phyloP scores from a whole-genome alignment of 2,329 filamentous ascomycete genomes.

The Arthrobotrys sinensis region DNA sequence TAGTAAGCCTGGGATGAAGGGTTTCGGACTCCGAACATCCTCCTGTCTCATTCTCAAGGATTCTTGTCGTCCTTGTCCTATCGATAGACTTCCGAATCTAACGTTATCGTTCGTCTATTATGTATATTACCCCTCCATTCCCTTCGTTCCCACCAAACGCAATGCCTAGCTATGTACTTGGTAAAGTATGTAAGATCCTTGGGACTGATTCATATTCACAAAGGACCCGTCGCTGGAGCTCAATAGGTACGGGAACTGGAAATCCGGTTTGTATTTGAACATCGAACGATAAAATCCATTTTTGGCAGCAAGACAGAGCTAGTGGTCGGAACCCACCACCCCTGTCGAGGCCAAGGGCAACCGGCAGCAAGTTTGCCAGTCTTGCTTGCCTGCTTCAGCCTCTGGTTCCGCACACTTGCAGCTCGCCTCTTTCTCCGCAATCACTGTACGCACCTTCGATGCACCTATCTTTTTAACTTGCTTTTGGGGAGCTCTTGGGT shows the following conservation, averaged over 20 bases:
- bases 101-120: neutral
- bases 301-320: conserved; percentile 1
- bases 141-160: neutral
- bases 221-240: neutral
- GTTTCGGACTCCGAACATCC: conserved; percentile 9
- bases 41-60: neutral
- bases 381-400: conserved; percentile 8
- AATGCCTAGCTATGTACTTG: neutral
- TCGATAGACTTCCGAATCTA: neutral
- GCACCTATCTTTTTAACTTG: neutral
- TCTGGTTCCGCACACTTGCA: conserved; percentile 18
- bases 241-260: neutral
- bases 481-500: conserved; percentile 7
- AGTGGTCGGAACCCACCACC: conserved; percentile 8
- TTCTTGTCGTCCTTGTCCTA: neutral
- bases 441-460: neutral
- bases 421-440: conserved; percentile 22
- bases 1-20: neutral
- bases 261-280: conserved; percentile 13
- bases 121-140: conserved; percentile 15
- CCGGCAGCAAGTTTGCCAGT: conserved; percentile 9
- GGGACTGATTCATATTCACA: neutral
- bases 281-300: conserved; percentile 13
- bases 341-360: conserved; percentile 9
- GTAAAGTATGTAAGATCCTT: neutral